Evolutionary conservation across 1,139 yeast genomes (phyloP).

Genomic region (Komagataea norvegica): DNA sequence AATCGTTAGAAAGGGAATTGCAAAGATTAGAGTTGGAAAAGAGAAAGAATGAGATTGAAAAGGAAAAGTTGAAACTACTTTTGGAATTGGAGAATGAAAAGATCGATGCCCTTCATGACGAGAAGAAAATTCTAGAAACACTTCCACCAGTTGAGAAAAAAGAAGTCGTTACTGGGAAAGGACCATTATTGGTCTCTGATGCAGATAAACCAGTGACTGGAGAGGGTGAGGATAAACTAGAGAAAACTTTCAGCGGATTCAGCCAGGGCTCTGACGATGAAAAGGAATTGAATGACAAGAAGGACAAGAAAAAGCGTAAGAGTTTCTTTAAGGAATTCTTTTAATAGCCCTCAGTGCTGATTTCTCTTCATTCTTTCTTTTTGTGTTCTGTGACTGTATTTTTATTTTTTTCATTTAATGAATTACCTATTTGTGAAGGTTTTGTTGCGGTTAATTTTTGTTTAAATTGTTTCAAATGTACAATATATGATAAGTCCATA

Average conservation of each 20-base stretch:
- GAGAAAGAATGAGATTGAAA: slow-evolving; percentile 29
- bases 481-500: no score
- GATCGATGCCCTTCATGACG: slow-evolving; percentile 25
- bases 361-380: slow-evolving; percentile 1
- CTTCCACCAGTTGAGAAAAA: slow-evolving; percentile 24
- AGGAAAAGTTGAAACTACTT: slow-evolving; percentile 24
- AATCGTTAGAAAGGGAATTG: slow-evolving; percentile 23
- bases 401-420: not conserved
- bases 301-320: slow-evolving; percentile 20
- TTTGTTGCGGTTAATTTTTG: no score
- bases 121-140: slow-evolving; percentile 27
- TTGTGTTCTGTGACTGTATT: not conserved
- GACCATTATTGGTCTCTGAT: slow-evolving; percentile 2
- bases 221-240: slow-evolving; percentile 18
- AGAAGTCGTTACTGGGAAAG: slow-evolving; percentile 7
- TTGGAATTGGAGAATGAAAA: slow-evolving; percentile 25
- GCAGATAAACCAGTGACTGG: slow-evolving; percentile 12
- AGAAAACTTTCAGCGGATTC: slow-evolving; percentile 36
- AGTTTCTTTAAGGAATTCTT: slow-evolving; percentile 25
- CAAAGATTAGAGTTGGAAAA: slow-evolving; percentile 25
- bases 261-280: slow-evolving; percentile 35
- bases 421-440: no score
- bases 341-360: slow-evolving; percentile 4
- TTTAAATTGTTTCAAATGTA: no score
- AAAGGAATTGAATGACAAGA: slow-evolving; percentile 14